Conservation (phyloP, 352 stramenopile species). For the Phytophthora agathidicida region DNA sequence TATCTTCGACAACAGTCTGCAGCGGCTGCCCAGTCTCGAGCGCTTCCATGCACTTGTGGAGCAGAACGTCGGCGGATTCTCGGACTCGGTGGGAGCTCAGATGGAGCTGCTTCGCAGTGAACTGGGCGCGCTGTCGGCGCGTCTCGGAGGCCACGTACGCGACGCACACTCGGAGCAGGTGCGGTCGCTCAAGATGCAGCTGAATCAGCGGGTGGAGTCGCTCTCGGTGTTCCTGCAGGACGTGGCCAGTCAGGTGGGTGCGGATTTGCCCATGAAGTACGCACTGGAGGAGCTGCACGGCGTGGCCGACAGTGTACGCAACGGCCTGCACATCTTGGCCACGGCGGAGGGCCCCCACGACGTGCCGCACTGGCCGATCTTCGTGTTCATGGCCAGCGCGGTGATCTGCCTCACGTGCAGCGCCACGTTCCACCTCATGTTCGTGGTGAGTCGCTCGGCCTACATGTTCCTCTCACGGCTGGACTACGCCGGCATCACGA, state of each 20-base stretch:
- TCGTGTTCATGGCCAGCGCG: conserved; percentile 84
- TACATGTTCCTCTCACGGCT: conserved; percentile 83
- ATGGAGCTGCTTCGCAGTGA: conserved; percentile 73
- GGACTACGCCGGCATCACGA: conserved; percentile 88
- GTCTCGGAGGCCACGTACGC: conserved; percentile 46
- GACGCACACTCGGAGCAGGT: conserved; percentile 64
- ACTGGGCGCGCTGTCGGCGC: conserved; percentile 58
- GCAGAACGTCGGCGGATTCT: conserved; percentile 73
- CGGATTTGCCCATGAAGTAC: conserved; percentile 78
- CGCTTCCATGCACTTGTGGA: conserved; percentile 80
- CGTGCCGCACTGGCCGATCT: conserved; percentile 85
- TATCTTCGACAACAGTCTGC: conserved; percentile 85
- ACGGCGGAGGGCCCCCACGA: conserved; percentile 65
- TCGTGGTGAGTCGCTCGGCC: conserved; percentile 73
- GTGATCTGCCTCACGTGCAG: conserved; percentile 87
- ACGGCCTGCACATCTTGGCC: conserved; percentile 79
- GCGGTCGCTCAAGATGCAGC: conserved; percentile 56
- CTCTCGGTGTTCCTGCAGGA: conserved; percentile 77
- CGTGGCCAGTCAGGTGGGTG: conserved; percentile 73
- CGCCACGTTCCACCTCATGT: conserved; percentile 85
- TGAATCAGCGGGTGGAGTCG: conserved; percentile 63
- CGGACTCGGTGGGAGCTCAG: conserved; percentile 64
- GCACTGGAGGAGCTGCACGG: conserved; percentile 76
- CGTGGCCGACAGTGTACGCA: conserved; percentile 79
- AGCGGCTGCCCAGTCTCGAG: conserved; percentile 84